These are phyloP conservation scores for Fusarium albidum DNA, from an alignment of 2,329 filamentous ascomycete species.

Conservation along the genomic window DNA sequence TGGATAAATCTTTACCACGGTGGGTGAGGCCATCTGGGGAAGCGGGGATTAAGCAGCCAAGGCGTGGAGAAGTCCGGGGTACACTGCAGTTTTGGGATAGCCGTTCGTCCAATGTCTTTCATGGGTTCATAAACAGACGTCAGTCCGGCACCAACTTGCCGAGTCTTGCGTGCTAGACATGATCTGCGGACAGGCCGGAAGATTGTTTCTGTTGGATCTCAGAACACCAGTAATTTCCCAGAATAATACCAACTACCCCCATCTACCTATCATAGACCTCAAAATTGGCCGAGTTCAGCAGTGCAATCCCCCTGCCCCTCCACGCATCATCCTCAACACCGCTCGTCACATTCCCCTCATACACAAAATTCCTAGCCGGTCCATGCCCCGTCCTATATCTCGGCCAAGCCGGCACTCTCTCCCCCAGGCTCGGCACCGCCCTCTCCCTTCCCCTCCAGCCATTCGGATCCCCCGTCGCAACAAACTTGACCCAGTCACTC, in stretches of 20 bases:
- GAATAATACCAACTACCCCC: too few relatives aligned
- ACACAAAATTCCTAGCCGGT: conserved; percentile 4
- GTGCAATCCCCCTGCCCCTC: conserved; percentile 2
- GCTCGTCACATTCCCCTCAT: conserved; percentile 18
- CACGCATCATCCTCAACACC: conserved; percentile 6
- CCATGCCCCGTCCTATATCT: neutral
- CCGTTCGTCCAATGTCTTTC: too few relatives aligned
- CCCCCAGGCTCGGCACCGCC: conserved; percentile 5
- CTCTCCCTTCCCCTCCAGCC: conserved; percentile 14
- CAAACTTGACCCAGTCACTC: conserved; percentile 17
- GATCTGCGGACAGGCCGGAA: too few relatives aligned
- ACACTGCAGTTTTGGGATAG: too few relatives aligned
- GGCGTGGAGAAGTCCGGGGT: too few relatives aligned
- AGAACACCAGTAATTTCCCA: too few relatives aligned
- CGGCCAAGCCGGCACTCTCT: conserved; percentile 9
- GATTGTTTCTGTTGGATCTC: too few relatives aligned
- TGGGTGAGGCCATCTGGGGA: too few relatives aligned
- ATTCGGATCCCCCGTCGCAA: conserved; percentile 17
- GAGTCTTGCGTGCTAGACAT: too few relatives aligned
- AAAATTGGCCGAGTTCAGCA: conserved; percentile 10
- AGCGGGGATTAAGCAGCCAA: too few relatives aligned
- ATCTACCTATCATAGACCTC: conserved; percentile 21
- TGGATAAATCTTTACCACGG: neutral
- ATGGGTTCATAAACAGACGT: too few relatives aligned
- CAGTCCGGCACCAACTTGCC: too few relatives aligned